A percentile compares a stretch with the other conserved stretches of the same genome.
Conservation (phyloP, 2,329 filamentous ascomycete species). For the Penicillium sp. region DNA sequence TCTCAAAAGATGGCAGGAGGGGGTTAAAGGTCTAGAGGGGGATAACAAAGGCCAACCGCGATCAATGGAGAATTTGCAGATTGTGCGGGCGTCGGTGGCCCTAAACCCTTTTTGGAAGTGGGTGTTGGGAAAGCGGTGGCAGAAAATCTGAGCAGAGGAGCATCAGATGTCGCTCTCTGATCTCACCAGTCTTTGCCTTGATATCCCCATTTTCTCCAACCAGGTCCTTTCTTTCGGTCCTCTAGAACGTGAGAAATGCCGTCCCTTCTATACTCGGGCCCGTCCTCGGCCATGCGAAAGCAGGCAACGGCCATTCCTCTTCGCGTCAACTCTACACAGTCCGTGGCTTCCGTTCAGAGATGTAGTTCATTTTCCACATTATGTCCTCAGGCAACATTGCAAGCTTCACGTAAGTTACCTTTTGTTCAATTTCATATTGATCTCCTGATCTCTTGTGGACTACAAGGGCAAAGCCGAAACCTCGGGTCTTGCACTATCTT, state of each 20-base stretch:
- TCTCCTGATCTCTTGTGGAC: background rate
- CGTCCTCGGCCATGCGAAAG: constrained; percentile 36
- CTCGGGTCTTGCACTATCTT: background rate
- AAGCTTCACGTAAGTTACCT: constrained; percentile 31
- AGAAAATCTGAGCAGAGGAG: constrained; percentile 25
- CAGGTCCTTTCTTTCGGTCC: constrained; percentile 4
- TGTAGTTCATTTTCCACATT: constrained; percentile 31
- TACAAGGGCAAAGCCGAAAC: background rate
- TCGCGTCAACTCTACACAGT: constrained; percentile 25
- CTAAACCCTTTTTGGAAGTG: constrained; percentile 28
- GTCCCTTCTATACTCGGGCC: constrained; percentile 30
- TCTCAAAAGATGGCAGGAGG: constrained; percentile 17
- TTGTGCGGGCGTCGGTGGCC: constrained; percentile 27
- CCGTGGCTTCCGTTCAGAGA: constrained; percentile 29
- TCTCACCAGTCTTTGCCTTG: constrained; percentile 1
- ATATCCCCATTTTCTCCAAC: constrained; percentile 6
- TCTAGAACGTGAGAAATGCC: constrained; percentile 26
- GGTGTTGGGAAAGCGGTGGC: constrained; percentile 21
- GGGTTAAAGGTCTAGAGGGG: constrained; percentile 15
- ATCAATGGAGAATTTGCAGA: constrained; percentile 27
- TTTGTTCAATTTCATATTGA: background rate
- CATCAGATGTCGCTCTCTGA: constrained; percentile 9
- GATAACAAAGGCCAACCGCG: constrained; percentile 20
- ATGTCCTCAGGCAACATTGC: constrained; percentile 27
- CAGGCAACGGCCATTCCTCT: constrained; percentile 32